Evolutionary conservation across 2,329 filamentous ascomycete species (phyloP), one percentile per base, ranked within the genome.

Genomic region (Paramyrothecium sp.): DNA sequence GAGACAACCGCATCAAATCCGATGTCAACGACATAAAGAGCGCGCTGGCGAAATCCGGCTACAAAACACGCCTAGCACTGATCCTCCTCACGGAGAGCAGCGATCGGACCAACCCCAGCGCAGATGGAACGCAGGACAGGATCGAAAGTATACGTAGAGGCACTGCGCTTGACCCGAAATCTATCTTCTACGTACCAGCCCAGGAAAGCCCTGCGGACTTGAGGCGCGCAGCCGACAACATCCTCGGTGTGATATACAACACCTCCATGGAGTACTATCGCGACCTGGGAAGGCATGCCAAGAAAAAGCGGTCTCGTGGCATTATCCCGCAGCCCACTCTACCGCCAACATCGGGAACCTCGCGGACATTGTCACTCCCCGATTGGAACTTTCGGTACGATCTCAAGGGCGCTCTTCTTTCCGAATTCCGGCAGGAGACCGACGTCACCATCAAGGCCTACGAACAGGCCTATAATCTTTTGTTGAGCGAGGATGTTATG

Each of bases 301-400:
- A 93, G 63, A 89, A 95, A 70, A 98, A 98, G 78, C 89, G 91
- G 63, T 89, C 90, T 51, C 85, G 92, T 58, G 89, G 91, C 8
- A 81, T 86, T 19, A 87, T 90, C 16, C 92, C 92, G 12, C 87
- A 89, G 51, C 92, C 93, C 3, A 94, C 92, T 7, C 82, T 91
- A 33, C 91, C 92, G 4, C 91, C 92, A 1, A 94, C 91, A 0
- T 87, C 83, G 20, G 91, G 91, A 26, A 96, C 91, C 2, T 96
- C 92, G 1, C 90, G 95, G 67, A 91, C 90, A 0, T 75, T 97
- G n/a, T 90, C 92, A 1, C 79, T 89, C 11, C 87, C 92, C 47
- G 93, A 91, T 3, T 99, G 94, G 95, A 92, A 92, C 67, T 89
- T 96, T 54, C 88, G 94, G 17, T 97, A 97, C 73, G 94, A 99